phyloP scores from a whole-genome alignment of 257 asterid species.

The Ballota nigra region DNA sequence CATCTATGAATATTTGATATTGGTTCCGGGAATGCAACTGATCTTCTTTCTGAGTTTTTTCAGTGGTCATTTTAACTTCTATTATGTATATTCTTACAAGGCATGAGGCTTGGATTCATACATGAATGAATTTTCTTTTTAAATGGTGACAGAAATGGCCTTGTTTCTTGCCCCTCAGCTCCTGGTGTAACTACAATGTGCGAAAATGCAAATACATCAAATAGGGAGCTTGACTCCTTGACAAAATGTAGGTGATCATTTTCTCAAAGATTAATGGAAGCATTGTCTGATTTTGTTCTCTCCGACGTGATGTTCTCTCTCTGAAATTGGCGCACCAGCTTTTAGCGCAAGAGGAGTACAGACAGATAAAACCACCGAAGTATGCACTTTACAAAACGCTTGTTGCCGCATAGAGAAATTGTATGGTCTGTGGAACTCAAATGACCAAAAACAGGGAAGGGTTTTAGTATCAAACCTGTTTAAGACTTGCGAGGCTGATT shows the following conservation, averaged over 20 bases:
- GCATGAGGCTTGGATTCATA: conserved; percentile 3
- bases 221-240: conserved; percentile 29
- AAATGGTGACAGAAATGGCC: conserved; percentile 34
- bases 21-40: conserved; percentile 6
- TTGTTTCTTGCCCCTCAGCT: conserved; percentile 31
- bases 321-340: conserved; percentile 41
- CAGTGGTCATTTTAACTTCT: not conserved
- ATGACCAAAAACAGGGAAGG: conserved; percentile 52
- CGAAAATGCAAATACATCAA: conserved; percentile 31
- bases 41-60: conserved; percentile 1
- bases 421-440: conserved; percentile 63
- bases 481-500: conserved; percentile 58
- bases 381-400: conserved; percentile 26
- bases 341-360: conserved; percentile 41
- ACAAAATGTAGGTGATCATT: conserved; percentile 62
- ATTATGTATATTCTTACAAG: not conserved
- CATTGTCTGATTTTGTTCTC: conserved; percentile 11
- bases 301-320: conserved; percentile 23
- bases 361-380: conserved; percentile 34
- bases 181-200: conserved; percentile 32
- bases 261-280: conserved; percentile 21
- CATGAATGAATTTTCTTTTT: conserved; percentile 6
- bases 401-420: conserved; percentile 42
- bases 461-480: conserved; percentile 54
- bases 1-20: conserved; percentile 2